Conservation (phyloP, 2,329 filamentous ascomycete species). For the Ophiostoma himal-ulmi region DNA sequence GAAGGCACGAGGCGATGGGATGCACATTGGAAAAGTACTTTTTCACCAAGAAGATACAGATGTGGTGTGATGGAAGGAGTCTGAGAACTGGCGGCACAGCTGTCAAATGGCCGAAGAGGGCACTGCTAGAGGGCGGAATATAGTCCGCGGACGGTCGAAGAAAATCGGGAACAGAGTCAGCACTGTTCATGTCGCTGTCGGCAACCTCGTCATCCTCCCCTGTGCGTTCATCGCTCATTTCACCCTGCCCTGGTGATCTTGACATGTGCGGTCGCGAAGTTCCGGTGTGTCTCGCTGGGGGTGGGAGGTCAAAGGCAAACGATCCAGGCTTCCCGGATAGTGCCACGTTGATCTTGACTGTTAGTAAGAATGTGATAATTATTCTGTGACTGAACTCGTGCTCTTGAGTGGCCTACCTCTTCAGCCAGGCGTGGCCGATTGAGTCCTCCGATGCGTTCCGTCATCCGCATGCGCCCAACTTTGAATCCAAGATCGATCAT, state of each 20-base stretch:
- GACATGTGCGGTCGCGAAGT: neutral
- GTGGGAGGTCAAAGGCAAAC: constrained; percentile 14
- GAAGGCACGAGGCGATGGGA: constrained; percentile 60
- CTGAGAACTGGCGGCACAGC: constrained; percentile 49
- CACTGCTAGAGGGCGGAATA: constrained; percentile 60
- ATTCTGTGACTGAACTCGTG: neutral
- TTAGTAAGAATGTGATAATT: neutral
- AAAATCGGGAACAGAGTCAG: constrained; percentile 43
- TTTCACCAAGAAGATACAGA: constrained; percentile 56
- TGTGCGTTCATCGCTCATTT: neutral
- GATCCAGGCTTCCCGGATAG: constrained; percentile 17
- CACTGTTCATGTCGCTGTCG: constrained; percentile 22
- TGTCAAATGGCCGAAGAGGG: constrained; percentile 55
- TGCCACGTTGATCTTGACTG: constrained; percentile 21
- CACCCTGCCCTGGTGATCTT: neutral
- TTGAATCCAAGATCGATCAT: constrained; percentile 66
- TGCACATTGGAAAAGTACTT: constrained; percentile 67
- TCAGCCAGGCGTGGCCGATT: constrained; percentile 64
- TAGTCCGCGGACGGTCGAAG: constrained; percentile 60
- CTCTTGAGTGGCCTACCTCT: constrained; percentile 46
- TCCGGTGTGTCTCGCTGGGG: neutral
- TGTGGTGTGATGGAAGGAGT: constrained; percentile 53
- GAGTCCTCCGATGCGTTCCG: constrained; percentile 67
- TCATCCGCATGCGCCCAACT: constrained; percentile 66
- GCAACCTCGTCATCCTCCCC: neutral